Evolutionary conservation across 2,329 filamentous ascomycete genomes (phyloP).

Genomic region (Fusarium solani-melongenae): DNA sequence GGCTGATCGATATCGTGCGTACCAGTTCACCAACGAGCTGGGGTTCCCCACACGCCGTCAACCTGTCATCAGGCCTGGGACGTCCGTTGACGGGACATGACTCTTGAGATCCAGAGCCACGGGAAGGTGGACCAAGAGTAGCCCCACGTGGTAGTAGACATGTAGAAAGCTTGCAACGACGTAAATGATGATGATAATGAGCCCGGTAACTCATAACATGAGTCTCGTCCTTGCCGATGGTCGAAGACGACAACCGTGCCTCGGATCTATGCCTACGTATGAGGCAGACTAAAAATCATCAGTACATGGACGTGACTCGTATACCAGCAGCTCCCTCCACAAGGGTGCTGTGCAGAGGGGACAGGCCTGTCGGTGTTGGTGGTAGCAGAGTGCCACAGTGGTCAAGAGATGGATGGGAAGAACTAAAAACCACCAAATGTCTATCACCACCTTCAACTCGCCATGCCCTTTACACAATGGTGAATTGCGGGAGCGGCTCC

Average conservation of each 20-base stretch:
- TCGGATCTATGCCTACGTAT: not conserved
- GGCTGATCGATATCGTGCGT: not conserved
- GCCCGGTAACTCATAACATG: not conserved
- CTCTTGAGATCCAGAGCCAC: not conserved
- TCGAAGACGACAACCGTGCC: not conserved
- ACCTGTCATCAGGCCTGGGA: not conserved
- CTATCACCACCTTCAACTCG: not conserved
- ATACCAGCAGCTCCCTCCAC: not conserved
- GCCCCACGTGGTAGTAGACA: not conserved
- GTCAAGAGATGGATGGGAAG: not conserved
- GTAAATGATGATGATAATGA: not conserved
- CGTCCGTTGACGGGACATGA: not conserved
- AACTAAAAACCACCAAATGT: not conserved
- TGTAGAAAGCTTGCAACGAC: not conserved
- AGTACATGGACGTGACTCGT: conserved; percentile 5
- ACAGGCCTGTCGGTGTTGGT: not conserved
- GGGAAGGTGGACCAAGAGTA: not conserved
- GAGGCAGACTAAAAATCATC: conserved; percentile 1
- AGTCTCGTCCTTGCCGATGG: not conserved
- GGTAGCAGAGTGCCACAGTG: not conserved
- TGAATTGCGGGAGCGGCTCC: not conserved
- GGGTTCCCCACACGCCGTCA: conserved; percentile 1
- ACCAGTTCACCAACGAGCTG: not conserved
- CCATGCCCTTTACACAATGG: not conserved
- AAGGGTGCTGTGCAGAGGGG: not conserved